A percentile compares a stretch with the other conserved stretches of the same genome.
Conservation (phyloP, 352 stramenopile species). For the Phytophthora pisi region DNA sequence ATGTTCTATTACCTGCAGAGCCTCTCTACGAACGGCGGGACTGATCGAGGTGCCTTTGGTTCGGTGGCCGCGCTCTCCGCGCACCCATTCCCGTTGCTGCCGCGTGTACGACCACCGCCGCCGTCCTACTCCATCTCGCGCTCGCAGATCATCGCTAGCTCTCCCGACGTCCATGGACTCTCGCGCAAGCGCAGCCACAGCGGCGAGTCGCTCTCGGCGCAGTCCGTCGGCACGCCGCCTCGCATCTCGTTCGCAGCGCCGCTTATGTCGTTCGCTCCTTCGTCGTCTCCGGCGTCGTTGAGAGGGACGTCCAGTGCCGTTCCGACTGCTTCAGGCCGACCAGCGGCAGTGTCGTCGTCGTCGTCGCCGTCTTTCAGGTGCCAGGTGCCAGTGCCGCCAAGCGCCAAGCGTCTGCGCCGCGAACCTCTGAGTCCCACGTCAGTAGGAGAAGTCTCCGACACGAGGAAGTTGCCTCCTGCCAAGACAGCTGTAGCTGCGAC, state of each 20-base stretch:
- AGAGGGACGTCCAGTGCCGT: not conserved
- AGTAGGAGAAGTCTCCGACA: conserved; percentile 45
- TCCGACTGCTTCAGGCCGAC: not conserved
- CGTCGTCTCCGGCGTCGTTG: not conserved
- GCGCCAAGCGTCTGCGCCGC: conserved; percentile 38
- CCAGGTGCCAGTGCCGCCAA: conserved; percentile 16
- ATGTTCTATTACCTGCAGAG: conserved; percentile 22
- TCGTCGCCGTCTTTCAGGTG: conserved; percentile 15
- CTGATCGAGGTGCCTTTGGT: conserved; percentile 37
- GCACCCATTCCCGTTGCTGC: conserved; percentile 17
- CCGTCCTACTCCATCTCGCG: conserved; percentile 32
- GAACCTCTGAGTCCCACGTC: conserved; percentile 53
- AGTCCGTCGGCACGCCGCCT: conserved; percentile 3
- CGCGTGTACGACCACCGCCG: conserved; percentile 2
- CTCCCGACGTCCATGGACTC: conserved; percentile 3
- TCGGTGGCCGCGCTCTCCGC: conserved; percentile 8
- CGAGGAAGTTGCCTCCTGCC: conserved; percentile 26
- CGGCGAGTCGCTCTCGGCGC: conserved; percentile 10
- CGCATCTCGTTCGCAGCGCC: conserved; percentile 15
- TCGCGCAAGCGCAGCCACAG: conserved; percentile 30
- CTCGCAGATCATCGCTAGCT: conserved; percentile 21
- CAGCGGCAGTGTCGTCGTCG: not conserved
- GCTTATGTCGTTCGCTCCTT: not conserved
- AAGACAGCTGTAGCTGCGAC: conserved; percentile 17
- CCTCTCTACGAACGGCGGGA: conserved; percentile 41